phyloP scores from a whole-genome alignment of 331 rosid species.

The Saraca asoca region DNA sequence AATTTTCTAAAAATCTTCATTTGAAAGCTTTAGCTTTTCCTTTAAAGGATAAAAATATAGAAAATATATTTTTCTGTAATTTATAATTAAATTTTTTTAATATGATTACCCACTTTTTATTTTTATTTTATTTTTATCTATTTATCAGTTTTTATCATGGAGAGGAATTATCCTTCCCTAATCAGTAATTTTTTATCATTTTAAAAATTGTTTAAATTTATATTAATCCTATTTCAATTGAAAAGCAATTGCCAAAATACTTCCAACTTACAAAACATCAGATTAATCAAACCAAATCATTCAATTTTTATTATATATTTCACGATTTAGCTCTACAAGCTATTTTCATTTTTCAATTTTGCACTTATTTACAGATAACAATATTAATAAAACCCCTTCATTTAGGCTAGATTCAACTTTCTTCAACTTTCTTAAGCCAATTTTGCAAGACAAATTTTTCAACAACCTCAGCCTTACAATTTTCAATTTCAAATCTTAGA shows the following conservation, averaged over 20 bases:
- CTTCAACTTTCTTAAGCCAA: slow-evolving; percentile 53
- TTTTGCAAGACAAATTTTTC: slow-evolving; percentile 64
- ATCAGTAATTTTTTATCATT: too few species aligned
- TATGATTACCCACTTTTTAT: too few species aligned
- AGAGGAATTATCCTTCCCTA: too few species aligned
- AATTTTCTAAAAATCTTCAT: too few species aligned
- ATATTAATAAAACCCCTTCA: slow-evolving; percentile 59
- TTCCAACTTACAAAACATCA: slow-evolving; percentile 57
- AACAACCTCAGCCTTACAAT: slow-evolving; percentile 59
- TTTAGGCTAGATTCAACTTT: slow-evolving; percentile 61
- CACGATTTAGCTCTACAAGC: slow-evolving; percentile 1
- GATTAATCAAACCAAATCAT: slow-evolving; percentile 28
- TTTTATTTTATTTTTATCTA: too few species aligned
- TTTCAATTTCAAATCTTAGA: slow-evolving; percentile 63
- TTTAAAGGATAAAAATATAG: too few species aligned
- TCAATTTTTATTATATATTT: background rate
- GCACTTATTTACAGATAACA: slow-evolving; percentile 3
- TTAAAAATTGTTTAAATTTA: too few species aligned
- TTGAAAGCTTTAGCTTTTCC: too few species aligned
- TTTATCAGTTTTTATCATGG: too few species aligned
- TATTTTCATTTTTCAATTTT: slow-evolving; percentile 16
- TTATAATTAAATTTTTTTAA: too few species aligned
- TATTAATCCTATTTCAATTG: too few species aligned
- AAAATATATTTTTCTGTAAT: too few species aligned
- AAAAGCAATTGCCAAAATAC: slow-evolving; percentile 51